Evolutionary conservation across 2,329 filamentous ascomycete genomes (phyloP), one percentile per base, ranked within the genome.

Genomic region (Colletotrichum sp.): DNA sequence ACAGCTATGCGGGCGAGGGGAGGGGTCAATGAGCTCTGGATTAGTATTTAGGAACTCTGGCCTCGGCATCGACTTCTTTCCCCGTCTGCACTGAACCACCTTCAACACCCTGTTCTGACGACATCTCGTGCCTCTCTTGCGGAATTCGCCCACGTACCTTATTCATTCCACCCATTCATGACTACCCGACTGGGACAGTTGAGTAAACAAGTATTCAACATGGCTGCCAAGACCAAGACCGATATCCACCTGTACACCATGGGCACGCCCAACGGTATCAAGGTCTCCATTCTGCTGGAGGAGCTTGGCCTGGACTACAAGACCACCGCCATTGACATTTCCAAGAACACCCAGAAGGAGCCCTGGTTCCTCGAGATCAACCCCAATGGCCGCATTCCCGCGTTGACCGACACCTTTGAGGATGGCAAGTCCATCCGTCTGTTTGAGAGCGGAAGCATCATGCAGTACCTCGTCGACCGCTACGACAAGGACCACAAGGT

Each of bases 361-460:
- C 91, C 91, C 19, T 98, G 95, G 95, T 98, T 96, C 86, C 90
- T 98, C 32, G 92, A 93, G 68, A 98, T 98, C 86, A 98, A 98
- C 85, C 96, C 96, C 78, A 98, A 98, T 83, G 96, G 96, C 78
- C 94, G 96, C 79, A 98, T 98, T 80, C 96, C 96, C 6, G 96
- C 96, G 73, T 81, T 98, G 67, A 97, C 94, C 9, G 96, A 98
- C 85, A 94, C 89, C 8, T 93, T 94, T 83, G 88, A 88, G 7
- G 93, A 97, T 83, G 94, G 95, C 79, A 87, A 94, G 83, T 87
- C 88, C 39, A 95, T 98, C 82, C 89, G 90, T 73, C 83, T 98
- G 22, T 98, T 98, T 82, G 96, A 98, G 85, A 94, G 92, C 78
- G 95, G 95, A 73, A 91, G 93, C 78, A 97, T 98, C 82, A 88